These are phyloP conservation scores for Fusarium avenaceum DNA, from an alignment of 2,329 filamentous ascomycete species.

Conservation along the genomic window DNA sequence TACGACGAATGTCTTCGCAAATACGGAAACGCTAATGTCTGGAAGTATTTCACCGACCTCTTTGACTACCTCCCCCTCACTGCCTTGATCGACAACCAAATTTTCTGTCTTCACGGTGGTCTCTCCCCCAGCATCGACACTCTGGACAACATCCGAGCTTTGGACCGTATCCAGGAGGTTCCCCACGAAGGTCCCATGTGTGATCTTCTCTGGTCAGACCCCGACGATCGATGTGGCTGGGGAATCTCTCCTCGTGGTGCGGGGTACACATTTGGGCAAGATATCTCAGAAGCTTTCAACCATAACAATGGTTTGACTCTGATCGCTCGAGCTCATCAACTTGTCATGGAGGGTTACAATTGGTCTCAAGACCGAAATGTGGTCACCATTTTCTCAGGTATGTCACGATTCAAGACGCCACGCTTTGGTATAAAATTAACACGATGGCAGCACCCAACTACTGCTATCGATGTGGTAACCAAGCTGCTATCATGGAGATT, in stretches of 20 bases:
- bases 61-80: constrained; percentile 99
- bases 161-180: constrained; percentile 98
- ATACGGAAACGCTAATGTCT: constrained; percentile 98
- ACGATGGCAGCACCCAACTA: constrained; percentile 80
- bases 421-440: constrained; percentile 10
- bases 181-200: constrained; percentile 99
- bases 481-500: constrained; percentile 99
- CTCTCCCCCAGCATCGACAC: constrained; percentile 97
- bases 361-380: constrained; percentile 99
- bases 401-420: constrained; percentile 27
- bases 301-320: constrained; percentile 98
- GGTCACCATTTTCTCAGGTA: constrained; percentile 98
- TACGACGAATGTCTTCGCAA: constrained; percentile 99
- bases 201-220: constrained; percentile 97
- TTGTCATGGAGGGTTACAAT: constrained; percentile 99
- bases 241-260: constrained; percentile 95
- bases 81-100: constrained; percentile 98
- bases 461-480: constrained; percentile 99
- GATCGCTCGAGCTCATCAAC: constrained; percentile 95
- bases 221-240: constrained; percentile 96
- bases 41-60: constrained; percentile 99
- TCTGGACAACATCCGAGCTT: constrained; percentile 91
- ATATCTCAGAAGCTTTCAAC: constrained; percentile 99
- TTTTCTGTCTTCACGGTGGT: constrained; percentile 98
- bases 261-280: constrained; percentile 95